A percentile compares a stretch with the other conserved stretches of the same genome.
Evolutionary conservation across 768 basidiomycete genomes (phyloP).

Genomic region (Mycena indigotica): DNA sequence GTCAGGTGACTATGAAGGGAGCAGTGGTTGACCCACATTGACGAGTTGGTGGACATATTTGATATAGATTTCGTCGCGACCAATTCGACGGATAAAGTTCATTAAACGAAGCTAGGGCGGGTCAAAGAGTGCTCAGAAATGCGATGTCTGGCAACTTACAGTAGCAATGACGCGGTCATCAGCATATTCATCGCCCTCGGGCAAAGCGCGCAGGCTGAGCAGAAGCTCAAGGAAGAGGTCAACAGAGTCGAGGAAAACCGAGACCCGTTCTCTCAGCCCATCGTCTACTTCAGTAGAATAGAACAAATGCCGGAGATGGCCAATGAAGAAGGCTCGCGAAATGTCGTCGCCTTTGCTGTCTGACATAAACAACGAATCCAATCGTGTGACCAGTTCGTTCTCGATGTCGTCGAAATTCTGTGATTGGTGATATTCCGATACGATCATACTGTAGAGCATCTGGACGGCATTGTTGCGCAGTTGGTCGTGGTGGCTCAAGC

Average conservation of each 20-base stretch:
- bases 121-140: conserved; percentile 9
- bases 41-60: conserved; percentile 96
- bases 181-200: conserved; percentile 90
- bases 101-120: conserved; percentile 72
- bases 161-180: conserved; percentile 95
- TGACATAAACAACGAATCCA: conserved; percentile 92
- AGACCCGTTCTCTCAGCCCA: conserved; percentile 73
- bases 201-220: conserved; percentile 82
- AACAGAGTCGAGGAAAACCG: conserved; percentile 83
- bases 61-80: conserved; percentile 91
- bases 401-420: conserved; percentile 89
- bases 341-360: conserved; percentile 91
- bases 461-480: conserved; percentile 88
- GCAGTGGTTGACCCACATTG: conserved; percentile 53
- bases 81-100: conserved; percentile 92
- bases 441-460: conserved; percentile 94
- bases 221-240: conserved; percentile 92
- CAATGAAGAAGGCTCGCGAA: conserved; percentile 90
- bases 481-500: conserved; percentile 93
- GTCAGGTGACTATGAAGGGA: conserved; percentile 21
- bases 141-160: conserved; percentile 39
- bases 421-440: conserved; percentile 84
- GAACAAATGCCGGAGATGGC: conserved; percentile 87
- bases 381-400: conserved; percentile 85
- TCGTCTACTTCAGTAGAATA: conserved; percentile 82